Evolutionary conservation across 177 flowering plant genomes (phyloP).

Genomic region (Vitis hybrid): DNA sequence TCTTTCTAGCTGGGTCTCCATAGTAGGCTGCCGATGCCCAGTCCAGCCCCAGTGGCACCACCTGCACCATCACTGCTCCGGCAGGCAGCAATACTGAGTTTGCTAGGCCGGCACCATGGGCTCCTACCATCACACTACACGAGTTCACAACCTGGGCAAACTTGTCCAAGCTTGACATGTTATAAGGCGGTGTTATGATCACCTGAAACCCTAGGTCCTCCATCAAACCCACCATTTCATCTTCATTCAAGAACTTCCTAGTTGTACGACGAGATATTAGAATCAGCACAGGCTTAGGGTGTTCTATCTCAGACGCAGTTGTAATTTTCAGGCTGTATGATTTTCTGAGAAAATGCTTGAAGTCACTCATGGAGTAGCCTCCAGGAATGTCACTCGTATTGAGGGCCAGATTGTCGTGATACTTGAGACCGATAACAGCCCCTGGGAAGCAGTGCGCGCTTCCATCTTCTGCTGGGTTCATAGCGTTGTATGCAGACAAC

Average conservation of each 20-base stretch:
- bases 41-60: conserved; percentile 39
- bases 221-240: conserved; percentile 21
- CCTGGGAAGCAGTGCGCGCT: conserved; percentile 57
- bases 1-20: conserved; percentile 23
- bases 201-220: conserved; percentile 36
- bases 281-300: conserved; percentile 22
- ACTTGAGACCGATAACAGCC: conserved; percentile 47
- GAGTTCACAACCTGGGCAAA: conserved; percentile 27
- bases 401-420: conserved; percentile 35
- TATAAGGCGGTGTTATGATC: conserved; percentile 9
- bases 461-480: conserved; percentile 27
- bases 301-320: conserved; percentile 12
- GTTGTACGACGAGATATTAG: conserved; percentile 28
- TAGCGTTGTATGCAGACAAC: conserved; percentile 35
- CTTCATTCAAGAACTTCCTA: conserved; percentile 33
- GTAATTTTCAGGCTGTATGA: conserved; percentile 23
- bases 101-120: conserved; percentile 59
- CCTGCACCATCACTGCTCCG: conserved; percentile 47
- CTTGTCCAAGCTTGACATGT: conserved; percentile 19
- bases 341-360: conserved; percentile 33
- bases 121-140: conserved; percentile 41
- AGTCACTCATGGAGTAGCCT: conserved; percentile 36
- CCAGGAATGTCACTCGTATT: conserved; percentile 27
- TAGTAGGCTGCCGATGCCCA: conserved; percentile 37
- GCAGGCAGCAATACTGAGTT: conserved; percentile 36